Percentiles rank a stretch among this genome's conserved stretches.
Conservation (phyloP, 1,284 basidiomycete genomes). For the Ceratobasidium sp. region DNA sequence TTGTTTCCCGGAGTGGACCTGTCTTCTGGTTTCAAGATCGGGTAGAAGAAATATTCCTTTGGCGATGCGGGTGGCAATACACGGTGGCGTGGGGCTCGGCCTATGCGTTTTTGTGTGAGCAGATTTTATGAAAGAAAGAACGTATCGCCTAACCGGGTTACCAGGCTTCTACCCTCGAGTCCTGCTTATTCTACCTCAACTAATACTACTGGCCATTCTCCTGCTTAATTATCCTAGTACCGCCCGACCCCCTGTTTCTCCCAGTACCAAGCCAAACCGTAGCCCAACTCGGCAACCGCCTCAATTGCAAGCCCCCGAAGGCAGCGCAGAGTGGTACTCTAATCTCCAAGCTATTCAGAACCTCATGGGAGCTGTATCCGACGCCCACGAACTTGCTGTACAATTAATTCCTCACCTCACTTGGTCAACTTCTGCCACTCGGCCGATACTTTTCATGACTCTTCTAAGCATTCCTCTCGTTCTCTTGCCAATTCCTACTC, state of each 20-base stretch:
- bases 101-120: slow-evolving; percentile 79
- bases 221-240: slow-evolving; percentile 64
- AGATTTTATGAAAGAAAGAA: slow-evolving; percentile 45
- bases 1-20: slow-evolving; percentile 74
- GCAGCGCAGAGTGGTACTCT: slow-evolving; percentile 78
- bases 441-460: slow-evolving; percentile 65
- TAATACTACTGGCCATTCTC: slow-evolving; percentile 68
- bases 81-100: slow-evolving; percentile 76
- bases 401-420: slow-evolving; percentile 62
- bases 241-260: slow-evolving; percentile 19
- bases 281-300: slow-evolving; percentile 47
- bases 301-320: slow-evolving; percentile 62
- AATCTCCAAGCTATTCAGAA: slow-evolving; percentile 86
- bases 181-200: slow-evolving; percentile 74
- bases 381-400: slow-evolving; percentile 62
- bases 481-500: slow-evolving; percentile 70
- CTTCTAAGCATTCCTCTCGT: slow-evolving; percentile 58
- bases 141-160: not conserved
- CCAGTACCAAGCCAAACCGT: not conserved
- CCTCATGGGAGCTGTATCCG: slow-evolving; percentile 81
- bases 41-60: slow-evolving; percentile 78
- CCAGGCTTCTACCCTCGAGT: slow-evolving; percentile 78
- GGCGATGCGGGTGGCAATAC: slow-evolving; percentile 76
- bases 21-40: slow-evolving; percentile 85
- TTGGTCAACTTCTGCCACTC: slow-evolving; percentile 69